Evolutionary conservation across 2,329 filamentous ascomycete genomes (phyloP), one percentile per base, ranked within the genome.

Genomic region (Fusarium haematococcum): DNA sequence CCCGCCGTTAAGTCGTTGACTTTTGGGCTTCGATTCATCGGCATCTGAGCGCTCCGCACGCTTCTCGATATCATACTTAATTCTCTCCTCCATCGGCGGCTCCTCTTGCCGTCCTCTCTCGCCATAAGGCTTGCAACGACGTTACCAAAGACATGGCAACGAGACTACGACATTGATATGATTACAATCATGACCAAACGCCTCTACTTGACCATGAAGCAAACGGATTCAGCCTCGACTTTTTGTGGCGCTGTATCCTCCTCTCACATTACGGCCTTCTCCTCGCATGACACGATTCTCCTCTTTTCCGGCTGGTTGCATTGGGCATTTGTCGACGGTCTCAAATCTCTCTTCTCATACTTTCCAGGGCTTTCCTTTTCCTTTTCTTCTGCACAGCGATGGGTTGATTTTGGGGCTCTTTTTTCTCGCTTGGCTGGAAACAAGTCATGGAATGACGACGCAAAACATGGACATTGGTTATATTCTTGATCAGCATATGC

Each of bases 1-100:
- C 87, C 70, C 81, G 84, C 76, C 82, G 83, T 68, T 79, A 72
- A 80, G 83, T 77, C 83, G 83, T 67, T 82, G 80, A 48, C 85
- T 81, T 83, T 67, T 82, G 83, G 54, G 45, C 45, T 37, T 50
- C 60, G 45, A 52, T 32, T 60, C 43, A 79, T 58, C 56, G 63
- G 13, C 50, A 68, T 54, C 58, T 48, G 45, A 68, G 63, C 69
- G 32, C 57, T 63, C 18, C 65, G 43, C 61, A 58, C 57, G 60
- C 66, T 56, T 65, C 37, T 65, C 66, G 43, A 65, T 25, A 13
- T 65, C 57, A 25, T 61, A 59, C 52, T 41, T 57, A 61, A 60
- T 68, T 43, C n/a, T 39, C 59, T 61, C n/a, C 67, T 67, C 71
- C 43, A 41, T 37, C 41, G 58, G 52, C 54, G 37, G 35, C 56